Conservation (phyloP, 139 green algal species). For the Microglena sp. region DNA sequence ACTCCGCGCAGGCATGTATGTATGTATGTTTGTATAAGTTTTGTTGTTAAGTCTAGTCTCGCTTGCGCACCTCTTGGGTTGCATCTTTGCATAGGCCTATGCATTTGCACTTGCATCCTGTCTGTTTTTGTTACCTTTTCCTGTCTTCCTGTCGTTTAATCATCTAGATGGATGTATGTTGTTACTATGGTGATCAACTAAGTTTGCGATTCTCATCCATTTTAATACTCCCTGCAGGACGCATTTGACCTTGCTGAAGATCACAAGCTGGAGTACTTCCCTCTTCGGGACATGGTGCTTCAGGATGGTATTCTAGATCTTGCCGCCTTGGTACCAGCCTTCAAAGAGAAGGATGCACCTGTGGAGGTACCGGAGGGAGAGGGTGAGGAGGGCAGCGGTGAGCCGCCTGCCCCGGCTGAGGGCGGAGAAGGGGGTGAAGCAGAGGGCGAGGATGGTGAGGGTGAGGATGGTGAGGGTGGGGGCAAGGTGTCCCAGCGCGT, state of each 20-base stretch:
- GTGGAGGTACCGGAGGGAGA: neutral
- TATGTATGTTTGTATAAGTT: neutral
- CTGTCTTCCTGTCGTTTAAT: no score
- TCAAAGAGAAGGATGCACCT: slow-evolving; percentile 18
- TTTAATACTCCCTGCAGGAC: slow-evolving; percentile 36
- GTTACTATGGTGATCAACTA: no score
- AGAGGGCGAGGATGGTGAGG: neutral
- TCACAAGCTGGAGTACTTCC: slow-evolving; percentile 48
- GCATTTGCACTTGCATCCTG: no score
- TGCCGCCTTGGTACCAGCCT: slow-evolving; percentile 20
- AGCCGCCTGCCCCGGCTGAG: neutral
- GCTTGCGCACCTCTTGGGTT: no score
- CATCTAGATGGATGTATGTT: no score
- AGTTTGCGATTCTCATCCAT: no score
- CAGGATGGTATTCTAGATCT: slow-evolving; percentile 29
- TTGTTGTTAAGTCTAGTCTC: no score
- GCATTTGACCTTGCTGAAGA: slow-evolving; percentile 43
- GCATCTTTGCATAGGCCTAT: no score
- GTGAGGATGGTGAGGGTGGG: no score
- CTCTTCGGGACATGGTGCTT: slow-evolving; percentile 36
- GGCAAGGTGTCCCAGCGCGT: slow-evolving; percentile 10
- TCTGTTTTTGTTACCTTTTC: no score
- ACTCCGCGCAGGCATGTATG: neutral
- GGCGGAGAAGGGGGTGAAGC: slow-evolving; percentile 1
- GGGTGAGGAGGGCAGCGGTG: neutral